These are phyloP conservation scores for Pyronema omphalodes DNA, from an alignment of 495 filamentous ascomycete genomes.

Conservation along the genomic window DNA sequence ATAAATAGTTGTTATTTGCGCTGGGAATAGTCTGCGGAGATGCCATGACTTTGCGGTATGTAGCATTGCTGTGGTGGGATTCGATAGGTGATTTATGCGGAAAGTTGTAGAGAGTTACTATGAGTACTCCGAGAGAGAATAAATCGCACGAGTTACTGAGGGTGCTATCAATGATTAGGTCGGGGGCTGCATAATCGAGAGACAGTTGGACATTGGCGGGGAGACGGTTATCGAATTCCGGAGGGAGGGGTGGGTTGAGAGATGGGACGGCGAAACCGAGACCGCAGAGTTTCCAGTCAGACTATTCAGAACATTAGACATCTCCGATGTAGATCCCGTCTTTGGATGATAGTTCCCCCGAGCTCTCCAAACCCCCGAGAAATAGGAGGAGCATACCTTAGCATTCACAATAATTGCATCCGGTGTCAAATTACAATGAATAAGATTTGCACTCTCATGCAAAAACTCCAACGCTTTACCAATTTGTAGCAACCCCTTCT, in stretches of 20 bases:
- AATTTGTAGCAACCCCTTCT: slow-evolving; percentile 84
- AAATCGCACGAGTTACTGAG: slow-evolving; percentile 66
- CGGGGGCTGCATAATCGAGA: slow-evolving; percentile 82
- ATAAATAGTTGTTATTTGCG: slow-evolving; percentile 65
- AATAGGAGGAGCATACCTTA: slow-evolving; percentile 39
- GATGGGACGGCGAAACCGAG: slow-evolving; percentile 72
- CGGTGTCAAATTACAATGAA: slow-evolving; percentile 87
- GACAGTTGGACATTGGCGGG: slow-evolving; percentile 71
- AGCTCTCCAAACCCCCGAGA: neutral
- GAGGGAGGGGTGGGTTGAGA: slow-evolving; percentile 38
- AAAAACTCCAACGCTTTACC: slow-evolving; percentile 90
- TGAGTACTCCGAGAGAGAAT: slow-evolving; percentile 79
- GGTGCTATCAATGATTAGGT: slow-evolving; percentile 77
- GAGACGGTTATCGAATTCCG: slow-evolving; percentile 64
- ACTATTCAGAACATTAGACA: slow-evolving; percentile 29
- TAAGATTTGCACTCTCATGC: slow-evolving; percentile 84
- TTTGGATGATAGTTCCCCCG: neutral
- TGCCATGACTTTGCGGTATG: slow-evolving; percentile 65
- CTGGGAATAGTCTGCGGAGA: slow-evolving; percentile 60
- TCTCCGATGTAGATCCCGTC: neutral
- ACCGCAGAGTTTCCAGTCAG: slow-evolving; percentile 95
- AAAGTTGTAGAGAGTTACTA: slow-evolving; percentile 78
- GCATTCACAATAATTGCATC: slow-evolving; percentile 90
- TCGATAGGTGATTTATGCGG: slow-evolving; percentile 76
- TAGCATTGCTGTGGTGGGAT: slow-evolving; percentile 52